Evolutionary conservation across 352 stramenopile genomes (phyloP).

Genomic region (Globisporangium spinosum): DNA sequence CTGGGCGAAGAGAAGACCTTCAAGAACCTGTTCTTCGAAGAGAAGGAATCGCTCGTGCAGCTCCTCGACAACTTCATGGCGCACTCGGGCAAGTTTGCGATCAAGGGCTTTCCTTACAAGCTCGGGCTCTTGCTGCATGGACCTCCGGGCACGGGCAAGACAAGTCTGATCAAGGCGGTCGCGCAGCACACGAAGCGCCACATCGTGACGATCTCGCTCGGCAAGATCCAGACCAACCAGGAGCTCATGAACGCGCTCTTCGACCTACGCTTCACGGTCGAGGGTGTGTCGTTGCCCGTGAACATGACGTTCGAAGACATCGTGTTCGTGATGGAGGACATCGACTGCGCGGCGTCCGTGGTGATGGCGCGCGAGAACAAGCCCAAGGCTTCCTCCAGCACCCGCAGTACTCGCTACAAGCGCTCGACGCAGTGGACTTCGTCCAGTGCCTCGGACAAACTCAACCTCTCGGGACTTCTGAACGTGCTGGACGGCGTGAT

Average conservation of each 20-base stretch:
- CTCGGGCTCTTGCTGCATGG: constrained; percentile 85
- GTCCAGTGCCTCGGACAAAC: constrained; percentile 43
- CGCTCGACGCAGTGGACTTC: constrained; percentile 12
- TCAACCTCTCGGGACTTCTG: constrained; percentile 81
- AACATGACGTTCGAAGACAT: constrained; percentile 77
- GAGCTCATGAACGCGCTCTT: constrained; percentile 82
- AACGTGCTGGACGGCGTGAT: constrained; percentile 92
- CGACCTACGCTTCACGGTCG: constrained; percentile 62
- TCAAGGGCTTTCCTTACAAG: constrained; percentile 89
- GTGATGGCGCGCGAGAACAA: constrained; percentile 39
- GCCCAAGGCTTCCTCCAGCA: constrained; percentile 4
- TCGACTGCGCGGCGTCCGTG: constrained; percentile 81
- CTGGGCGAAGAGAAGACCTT: constrained; percentile 88
- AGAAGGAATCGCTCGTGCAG: constrained; percentile 68
- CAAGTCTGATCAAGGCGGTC: constrained; percentile 87
- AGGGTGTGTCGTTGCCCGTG: constrained; percentile 59
- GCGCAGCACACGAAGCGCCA: constrained; percentile 74
- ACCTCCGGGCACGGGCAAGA: constrained; percentile 88
- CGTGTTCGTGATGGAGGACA: constrained; percentile 91
- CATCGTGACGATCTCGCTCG: constrained; percentile 72
- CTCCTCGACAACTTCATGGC: constrained; percentile 75
- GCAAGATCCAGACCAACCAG: constrained; percentile 80
- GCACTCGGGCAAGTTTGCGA: constrained; percentile 76
- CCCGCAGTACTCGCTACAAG: neutral
- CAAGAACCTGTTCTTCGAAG: constrained; percentile 83